Evolutionary conservation across 192 early-diverging fungal genomes (phyloP).

Genomic region (Chytriomyces sp.): DNA sequence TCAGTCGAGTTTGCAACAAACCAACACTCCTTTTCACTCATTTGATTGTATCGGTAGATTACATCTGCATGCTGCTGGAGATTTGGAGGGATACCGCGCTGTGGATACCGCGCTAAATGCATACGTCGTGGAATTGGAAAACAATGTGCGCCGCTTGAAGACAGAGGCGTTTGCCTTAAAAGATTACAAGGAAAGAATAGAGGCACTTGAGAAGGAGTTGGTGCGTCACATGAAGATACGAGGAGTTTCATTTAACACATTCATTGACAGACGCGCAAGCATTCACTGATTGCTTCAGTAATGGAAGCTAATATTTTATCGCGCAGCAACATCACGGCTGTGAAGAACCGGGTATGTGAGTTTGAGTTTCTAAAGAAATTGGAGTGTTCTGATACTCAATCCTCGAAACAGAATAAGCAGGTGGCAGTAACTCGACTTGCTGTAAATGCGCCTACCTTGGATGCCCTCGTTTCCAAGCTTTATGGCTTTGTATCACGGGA

Average conservation of each 20-base stretch:
- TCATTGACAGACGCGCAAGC: conserved; percentile 9
- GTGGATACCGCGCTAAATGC: not conserved
- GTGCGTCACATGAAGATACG: not conserved
- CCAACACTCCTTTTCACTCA: not conserved
- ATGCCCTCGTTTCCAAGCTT: not conserved
- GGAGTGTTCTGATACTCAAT: not conserved
- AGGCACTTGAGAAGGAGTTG: not conserved
- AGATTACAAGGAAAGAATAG: not conserved
- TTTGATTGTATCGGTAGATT: not conserved
- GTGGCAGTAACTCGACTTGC: not conserved
- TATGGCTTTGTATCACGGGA: not conserved
- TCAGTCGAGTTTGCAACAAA: not conserved
- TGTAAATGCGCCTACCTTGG: too few relatives aligned
- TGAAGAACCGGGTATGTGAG: conserved; percentile 12
- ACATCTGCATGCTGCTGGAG: not conserved
- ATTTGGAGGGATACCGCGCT: not conserved
- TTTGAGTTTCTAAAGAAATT: not conserved
- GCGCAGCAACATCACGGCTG: not conserved
- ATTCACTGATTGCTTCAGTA: conserved; percentile 20
- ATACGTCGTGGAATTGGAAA: not conserved
- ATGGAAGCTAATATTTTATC: conserved; percentile 28
- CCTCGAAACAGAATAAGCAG: not conserved
- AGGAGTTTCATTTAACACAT: not conserved
- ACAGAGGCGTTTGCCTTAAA: not conserved
- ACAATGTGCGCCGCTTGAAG: not conserved